Base-by-base conservation (phyloP, 2,329 filamentous ascomycete genomes). In the Blumeria graminis region DNA sequence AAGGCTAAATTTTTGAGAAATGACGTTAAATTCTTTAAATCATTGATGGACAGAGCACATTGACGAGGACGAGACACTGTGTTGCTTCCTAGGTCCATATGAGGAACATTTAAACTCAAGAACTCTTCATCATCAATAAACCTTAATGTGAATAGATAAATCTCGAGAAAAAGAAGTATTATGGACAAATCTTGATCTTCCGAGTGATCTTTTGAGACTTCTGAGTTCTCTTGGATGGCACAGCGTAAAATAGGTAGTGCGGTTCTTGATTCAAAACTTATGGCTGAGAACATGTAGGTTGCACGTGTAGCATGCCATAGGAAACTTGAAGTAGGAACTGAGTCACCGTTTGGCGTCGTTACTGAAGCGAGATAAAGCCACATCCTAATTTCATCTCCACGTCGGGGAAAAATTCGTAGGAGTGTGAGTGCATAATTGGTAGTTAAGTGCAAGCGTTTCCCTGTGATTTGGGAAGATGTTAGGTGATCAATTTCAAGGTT, bases 81-180 rank as follows among this genome's bases (percentile, higher is more conserved):
- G 33, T 66, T 70, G 52, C 66, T 68, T 18, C 63, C 65, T n/a
- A 67, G 62, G 18, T 70, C 61, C 34, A 67, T 57, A 56, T 64
- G 61, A 32, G 72, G 70, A 41, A 68, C 70, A 59, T 76, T 70
- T 56, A 75, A 74, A 57, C 79, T 77, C 59, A 94, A 84, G 65
- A 98, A 98, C 63, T 98, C 92, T 61, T 96, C 90, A 60, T 98
- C 92, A 62, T 98, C 92, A 66, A 90, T 94, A 36, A 96, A 79
- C 62, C 92, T 84, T 11, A 96, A 72, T 1, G 95, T 80, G 66
- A 96, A 96, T 1, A 84, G 87, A 66, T 95, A 98, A 0, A 98
- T 76, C 63, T 98, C 92, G 6, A 98, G 74, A 65, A 98, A 96
- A 0, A 98, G 75, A 0, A 96, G 72, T 45, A 94, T 78, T 0